Evolutionary conservation across 257 asterid species (phyloP).

Genomic region (Rhazya stricta): DNA sequence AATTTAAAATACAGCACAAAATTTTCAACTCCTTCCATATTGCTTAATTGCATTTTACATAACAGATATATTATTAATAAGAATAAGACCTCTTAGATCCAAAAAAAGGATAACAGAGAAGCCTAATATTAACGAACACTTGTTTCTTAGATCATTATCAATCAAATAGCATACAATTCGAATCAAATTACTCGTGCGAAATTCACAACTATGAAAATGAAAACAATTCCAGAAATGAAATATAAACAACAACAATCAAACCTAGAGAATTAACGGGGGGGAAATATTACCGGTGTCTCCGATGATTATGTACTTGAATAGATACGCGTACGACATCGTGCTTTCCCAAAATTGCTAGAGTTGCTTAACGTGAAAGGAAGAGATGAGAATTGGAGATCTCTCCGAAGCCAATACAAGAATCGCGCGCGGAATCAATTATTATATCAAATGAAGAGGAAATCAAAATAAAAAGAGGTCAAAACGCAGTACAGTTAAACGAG

Average conservation of each 20-base stretch:
- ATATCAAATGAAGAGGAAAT: not conserved
- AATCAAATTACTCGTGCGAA: not conserved
- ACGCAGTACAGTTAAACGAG: not conserved
- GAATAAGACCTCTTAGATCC: not conserved
- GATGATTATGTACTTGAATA: slow-evolving; percentile 87
- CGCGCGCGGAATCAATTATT: not conserved
- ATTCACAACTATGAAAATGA: not conserved
- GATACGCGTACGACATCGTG: slow-evolving; percentile 77
- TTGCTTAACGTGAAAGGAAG: slow-evolving; percentile 13
- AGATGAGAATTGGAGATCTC: slow-evolving; percentile 5
- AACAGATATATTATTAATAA: not conserved
- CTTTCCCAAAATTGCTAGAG: not conserved
- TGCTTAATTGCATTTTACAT: not conserved
- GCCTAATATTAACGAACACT: not conserved
- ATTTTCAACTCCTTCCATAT: not conserved
- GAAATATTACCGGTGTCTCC: slow-evolving; percentile 76
- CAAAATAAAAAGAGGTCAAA: not conserved
- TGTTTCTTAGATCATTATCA: not conserved
- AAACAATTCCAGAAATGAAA: not conserved
- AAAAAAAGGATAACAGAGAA: not conserved
- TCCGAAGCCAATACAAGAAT: not conserved
- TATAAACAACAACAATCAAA: not conserved
- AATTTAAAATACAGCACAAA: not conserved
- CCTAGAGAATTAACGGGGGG: not conserved
- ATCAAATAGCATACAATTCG: not conserved